These are phyloP conservation scores for Hemileia vastatrix DNA, from an alignment of 1,284 basidiomycete genomes.

Conservation along the genomic window DNA sequence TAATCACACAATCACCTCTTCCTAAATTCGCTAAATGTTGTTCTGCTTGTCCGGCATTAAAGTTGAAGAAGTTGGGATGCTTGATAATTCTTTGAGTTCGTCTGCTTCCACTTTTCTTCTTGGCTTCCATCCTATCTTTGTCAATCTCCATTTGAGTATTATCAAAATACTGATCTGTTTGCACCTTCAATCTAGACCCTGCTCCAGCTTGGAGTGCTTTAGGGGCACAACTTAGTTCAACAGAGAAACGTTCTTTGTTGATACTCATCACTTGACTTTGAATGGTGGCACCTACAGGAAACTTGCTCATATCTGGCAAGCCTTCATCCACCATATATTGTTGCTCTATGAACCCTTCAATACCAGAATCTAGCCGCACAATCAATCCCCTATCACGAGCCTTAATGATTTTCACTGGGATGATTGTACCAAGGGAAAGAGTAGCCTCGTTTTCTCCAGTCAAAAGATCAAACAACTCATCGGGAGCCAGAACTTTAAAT, in stretches of 20 bases:
- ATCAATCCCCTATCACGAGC: slow-evolving; percentile 50
- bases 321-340: slow-evolving; percentile 60
- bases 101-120: slow-evolving; percentile 73
- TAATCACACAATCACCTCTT: slow-evolving; percentile 86
- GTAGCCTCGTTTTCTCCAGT: slow-evolving; percentile 81
- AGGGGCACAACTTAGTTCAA: slow-evolving; percentile 66
- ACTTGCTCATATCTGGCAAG: slow-evolving; percentile 53
- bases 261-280: slow-evolving; percentile 69
- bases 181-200: slow-evolving; percentile 55
- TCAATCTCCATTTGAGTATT: slow-evolving; percentile 58
- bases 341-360: slow-evolving; percentile 47
- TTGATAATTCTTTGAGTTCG: slow-evolving; percentile 73
- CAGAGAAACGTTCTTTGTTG: slow-evolving; percentile 57
- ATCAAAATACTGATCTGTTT: slow-evolving; percentile 62
- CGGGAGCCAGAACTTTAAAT: slow-evolving; percentile 60
- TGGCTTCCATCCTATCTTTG: slow-evolving; percentile 58
- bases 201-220: slow-evolving; percentile 62
- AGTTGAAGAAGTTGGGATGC: slow-evolving; percentile 96
- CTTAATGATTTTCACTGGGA: slow-evolving; percentile 67
- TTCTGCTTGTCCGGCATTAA: slow-evolving; percentile 85
- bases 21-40: slow-evolving; percentile 78
- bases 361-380: slow-evolving; percentile 78
- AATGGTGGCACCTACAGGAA: slow-evolving; percentile 58
- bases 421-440: slow-evolving; percentile 66
- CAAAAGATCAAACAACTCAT: slow-evolving; percentile 88